These are phyloP conservation scores for Paramecium sexaurelia DNA, from an alignment of 73 alveolate species.

Conservation along the genomic window DNA sequence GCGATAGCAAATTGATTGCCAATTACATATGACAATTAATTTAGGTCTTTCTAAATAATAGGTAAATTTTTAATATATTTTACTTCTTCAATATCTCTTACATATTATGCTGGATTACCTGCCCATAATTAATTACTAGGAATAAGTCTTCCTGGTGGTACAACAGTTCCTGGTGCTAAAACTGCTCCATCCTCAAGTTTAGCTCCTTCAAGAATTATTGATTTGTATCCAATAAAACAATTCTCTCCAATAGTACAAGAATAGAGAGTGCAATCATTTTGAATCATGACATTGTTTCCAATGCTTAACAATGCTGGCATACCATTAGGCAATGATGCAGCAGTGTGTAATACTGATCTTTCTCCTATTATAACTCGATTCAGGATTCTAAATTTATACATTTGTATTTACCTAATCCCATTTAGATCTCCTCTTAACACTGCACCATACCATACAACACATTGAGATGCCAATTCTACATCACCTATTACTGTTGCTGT, in stretches of 20 bases:
- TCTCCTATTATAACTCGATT: conserved; percentile 83
- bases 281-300: conserved; percentile 77
- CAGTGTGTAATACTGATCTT: conserved; percentile 81
- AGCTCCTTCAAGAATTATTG: conserved; percentile 87
- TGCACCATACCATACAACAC: conserved; percentile 74
- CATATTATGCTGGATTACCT: conserved; percentile 84
- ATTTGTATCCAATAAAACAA: conserved; percentile 76
- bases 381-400: conserved; percentile 38
- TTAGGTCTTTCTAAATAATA: conserved; percentile 9
- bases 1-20: conserved; percentile 46
- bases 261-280: conserved; percentile 77
- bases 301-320: conserved; percentile 73
- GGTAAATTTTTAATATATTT: background rate
- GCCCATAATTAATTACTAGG: conserved; percentile 91
- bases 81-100: conserved; percentile 70
- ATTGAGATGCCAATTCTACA: conserved; percentile 66
- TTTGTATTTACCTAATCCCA: conserved; percentile 54
- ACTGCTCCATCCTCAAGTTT: conserved; percentile 87
- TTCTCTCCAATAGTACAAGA: conserved; percentile 84
- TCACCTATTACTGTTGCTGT: conserved; percentile 75
- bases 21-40: background rate
- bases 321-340: conserved; percentile 86
- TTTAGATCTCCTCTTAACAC: conserved; percentile 76
- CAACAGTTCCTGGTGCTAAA: conserved; percentile 85
- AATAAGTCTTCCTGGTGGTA: conserved; percentile 90